These are phyloP conservation scores for Eutrema salsugineum DNA, from an alignment of 441 rosid species.

Conservation along the genomic window DNA sequence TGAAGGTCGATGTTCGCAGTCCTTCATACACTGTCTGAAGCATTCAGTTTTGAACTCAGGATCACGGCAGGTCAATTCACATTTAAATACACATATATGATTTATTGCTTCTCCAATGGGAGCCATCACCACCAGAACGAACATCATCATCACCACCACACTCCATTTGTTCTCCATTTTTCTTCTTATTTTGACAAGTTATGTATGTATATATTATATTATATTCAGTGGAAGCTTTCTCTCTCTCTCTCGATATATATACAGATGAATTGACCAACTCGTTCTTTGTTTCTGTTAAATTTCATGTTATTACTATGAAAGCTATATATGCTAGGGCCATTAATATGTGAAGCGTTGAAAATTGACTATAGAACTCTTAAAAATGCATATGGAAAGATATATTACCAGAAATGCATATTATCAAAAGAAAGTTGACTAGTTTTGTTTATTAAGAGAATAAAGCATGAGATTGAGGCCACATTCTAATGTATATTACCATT, in stretches of 20 bases:
- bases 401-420: too few species aligned
- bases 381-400: not conserved
- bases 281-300: not conserved
- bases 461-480: too few species aligned
- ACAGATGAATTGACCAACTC: not conserved
- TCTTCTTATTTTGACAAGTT: not conserved
- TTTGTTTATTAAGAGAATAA: too few species aligned
- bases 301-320: too few species aligned
- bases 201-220: not conserved
- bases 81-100: not conserved
- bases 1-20: not conserved
- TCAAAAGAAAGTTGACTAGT: too few species aligned
- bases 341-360: not conserved
- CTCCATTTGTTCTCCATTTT: constrained; percentile 10
- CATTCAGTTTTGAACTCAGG: not conserved
- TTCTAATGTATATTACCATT: too few species aligned
- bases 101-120: not conserved
- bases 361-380: not conserved
- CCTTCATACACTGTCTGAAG: not conserved
- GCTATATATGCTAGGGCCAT: not conserved
- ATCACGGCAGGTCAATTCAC: not conserved
- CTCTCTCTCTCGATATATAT: not conserved
- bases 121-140: constrained; percentile 7
- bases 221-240: not conserved
- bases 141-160: not conserved